Evolutionary conservation across 2,329 filamentous ascomycete species (phyloP), one percentile per base, ranked within the genome.

Genomic region (Albophoma yamanashiensis): DNA sequence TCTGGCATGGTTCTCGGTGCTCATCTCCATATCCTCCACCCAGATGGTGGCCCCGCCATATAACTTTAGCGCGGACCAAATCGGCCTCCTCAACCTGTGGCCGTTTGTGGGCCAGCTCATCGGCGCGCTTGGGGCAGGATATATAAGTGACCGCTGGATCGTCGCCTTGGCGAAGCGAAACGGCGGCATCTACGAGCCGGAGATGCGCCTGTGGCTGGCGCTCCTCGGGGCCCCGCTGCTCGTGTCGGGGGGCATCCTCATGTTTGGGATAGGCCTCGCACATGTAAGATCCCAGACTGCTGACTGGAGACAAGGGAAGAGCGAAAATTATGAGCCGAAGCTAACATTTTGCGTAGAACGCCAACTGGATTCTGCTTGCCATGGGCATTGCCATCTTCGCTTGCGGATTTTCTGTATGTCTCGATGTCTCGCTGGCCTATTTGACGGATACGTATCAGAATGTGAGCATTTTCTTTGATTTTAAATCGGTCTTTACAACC

Each of bases 121-220:
- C 4, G 75, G 74, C 1, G 66, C 67, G 1, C 15, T 75, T 2
- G 73, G 75, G 38, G 72, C 72, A 0, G 75, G 75, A 0, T 67
- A 70, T 1, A 42, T 77, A 1, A 71, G 71, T 1, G 76, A 78
- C 61, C 67, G 68, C 63, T 69, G 69, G 1, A 73, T 76, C 34
- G 31, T 74, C 5, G 67, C 66, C 45, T 66, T 75, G 14, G 66
- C 76, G 0, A 69, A 67, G 22, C 67, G 71, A 0, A 76, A 77
- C 12, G 68, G 69, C 1, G 75, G 75, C 8, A 69, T 74, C 39
- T 77, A 74, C 53, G 76, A 78, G 61, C 76, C 76, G 0, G 76
- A 78, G 58, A 77, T 77, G 70, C 68, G 76, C 1, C 64, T 78
- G 4, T 62, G 53, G 79, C 66, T 83, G 14, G 74, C 74, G 6